phyloP scores from a whole-genome alignment of 768 basidiomycete species.

The Pulveroboletus ravenelii region DNA sequence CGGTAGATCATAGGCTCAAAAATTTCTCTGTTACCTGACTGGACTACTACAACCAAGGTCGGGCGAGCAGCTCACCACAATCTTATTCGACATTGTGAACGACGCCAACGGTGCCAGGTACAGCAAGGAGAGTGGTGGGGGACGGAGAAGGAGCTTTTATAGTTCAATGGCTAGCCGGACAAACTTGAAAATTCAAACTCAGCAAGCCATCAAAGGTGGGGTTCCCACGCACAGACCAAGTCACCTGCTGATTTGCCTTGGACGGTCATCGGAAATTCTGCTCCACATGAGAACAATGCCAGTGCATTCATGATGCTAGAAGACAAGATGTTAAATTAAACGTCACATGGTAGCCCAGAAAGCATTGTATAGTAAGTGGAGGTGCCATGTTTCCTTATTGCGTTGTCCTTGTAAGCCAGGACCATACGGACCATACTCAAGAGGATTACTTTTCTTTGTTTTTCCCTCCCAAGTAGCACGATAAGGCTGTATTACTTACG shows the following conservation, averaged over 20 bases:
- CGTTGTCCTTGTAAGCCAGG: background rate
- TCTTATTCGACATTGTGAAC: conserved; percentile 88
- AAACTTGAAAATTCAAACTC: conserved; percentile 42
- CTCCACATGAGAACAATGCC: background rate
- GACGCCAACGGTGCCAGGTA: conserved; percentile 25
- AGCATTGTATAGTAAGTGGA: background rate
- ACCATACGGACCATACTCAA: too few species aligned
- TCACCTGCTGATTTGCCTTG: background rate
- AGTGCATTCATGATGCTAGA: background rate
- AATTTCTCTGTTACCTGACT: conserved; percentile 46
- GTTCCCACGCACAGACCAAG: conserved; percentile 48
- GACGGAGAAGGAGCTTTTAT: conserved; percentile 36
- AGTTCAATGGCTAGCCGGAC: conserved; percentile 34
- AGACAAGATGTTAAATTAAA: too few species aligned
- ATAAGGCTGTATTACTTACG: background rate
- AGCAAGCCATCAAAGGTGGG: conserved; percentile 22
- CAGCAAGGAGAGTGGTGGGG: conserved; percentile 33
- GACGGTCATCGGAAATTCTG: background rate
- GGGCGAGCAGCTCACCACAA: conserved; percentile 89
- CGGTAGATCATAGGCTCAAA: conserved; percentile 90
- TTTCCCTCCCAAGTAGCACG: background rate
- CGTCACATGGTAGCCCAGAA: background rate
- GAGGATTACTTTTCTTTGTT: background rate
- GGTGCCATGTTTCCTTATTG: background rate
- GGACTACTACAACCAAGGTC: conserved; percentile 53